Evolutionary conservation across 768 basidiomycete genomes (phyloP).

Genomic region (Agaricus subrufescens): DNA sequence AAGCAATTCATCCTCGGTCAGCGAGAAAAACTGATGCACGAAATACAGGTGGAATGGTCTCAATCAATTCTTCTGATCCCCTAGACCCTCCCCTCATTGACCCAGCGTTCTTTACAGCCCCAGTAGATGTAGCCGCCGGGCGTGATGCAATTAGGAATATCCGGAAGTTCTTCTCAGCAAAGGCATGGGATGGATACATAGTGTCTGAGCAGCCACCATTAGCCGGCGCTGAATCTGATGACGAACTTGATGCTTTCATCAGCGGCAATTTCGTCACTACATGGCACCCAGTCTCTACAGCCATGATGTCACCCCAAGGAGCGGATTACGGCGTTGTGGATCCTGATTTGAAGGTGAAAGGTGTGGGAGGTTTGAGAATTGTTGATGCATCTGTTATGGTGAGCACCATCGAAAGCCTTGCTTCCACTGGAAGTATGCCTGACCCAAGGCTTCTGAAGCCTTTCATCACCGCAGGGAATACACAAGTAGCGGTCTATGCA

Average conservation of each 20-base stretch:
- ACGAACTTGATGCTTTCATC: conserved; percentile 11
- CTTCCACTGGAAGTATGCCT: neutral
- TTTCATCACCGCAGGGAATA: neutral
- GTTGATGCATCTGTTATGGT: conserved; percentile 24
- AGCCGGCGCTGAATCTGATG: neutral
- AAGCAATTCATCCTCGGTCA: neutral
- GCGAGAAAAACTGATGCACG: neutral
- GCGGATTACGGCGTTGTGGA: conserved; percentile 16
- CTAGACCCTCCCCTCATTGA: conserved; percentile 11
- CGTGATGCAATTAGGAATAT: conserved; percentile 7
- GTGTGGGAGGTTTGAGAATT: conserved; percentile 26
- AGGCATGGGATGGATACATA: conserved; percentile 4
- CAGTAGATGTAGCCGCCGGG: conserved; percentile 18
- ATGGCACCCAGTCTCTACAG: conserved; percentile 28
- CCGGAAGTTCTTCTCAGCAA: conserved; percentile 3
- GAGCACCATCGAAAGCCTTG: neutral
- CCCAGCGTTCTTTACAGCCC: conserved; percentile 1
- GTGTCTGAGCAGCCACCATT: neutral
- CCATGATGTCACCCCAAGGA: conserved; percentile 21
- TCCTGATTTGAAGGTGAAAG: conserved; percentile 32
- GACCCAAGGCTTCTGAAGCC: neutral
- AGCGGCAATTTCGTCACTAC: conserved; percentile 16
- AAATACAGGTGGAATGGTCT: conserved; percentile 6
- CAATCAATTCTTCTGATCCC: conserved; percentile 11
- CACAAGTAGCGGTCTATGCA: neutral